These are phyloP conservation scores for Coemansia sp. DNA, from an alignment of 192 early-diverging fungal species.

Conservation along the genomic window DNA sequence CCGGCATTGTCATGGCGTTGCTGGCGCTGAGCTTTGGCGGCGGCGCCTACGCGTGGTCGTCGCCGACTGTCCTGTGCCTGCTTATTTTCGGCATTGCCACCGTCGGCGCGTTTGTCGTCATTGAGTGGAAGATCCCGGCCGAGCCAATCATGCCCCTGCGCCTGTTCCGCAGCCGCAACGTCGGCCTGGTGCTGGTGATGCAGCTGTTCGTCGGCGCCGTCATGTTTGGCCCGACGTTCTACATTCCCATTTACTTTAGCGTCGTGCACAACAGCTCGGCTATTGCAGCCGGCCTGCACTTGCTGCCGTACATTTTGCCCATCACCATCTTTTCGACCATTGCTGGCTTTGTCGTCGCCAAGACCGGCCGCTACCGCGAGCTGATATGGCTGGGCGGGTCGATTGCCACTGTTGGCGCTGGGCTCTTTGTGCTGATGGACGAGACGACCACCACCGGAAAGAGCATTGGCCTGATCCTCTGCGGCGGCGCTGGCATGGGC, in stretches of 20 bases:
- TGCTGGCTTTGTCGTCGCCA: constrained; percentile 63
- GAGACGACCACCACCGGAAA: constrained; percentile 48
- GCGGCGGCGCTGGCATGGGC: constrained; percentile 75
- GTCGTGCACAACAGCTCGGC: constrained; percentile 71
- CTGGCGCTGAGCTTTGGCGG: constrained; percentile 78
- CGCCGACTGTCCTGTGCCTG: constrained; percentile 60
- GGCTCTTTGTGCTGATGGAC: constrained; percentile 59
- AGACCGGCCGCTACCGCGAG: constrained; percentile 61
- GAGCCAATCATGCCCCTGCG: constrained; percentile 66
- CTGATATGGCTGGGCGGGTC: constrained; percentile 64
- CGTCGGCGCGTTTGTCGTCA: constrained; percentile 54
- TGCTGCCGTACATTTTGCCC: constrained; percentile 74
- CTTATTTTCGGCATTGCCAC: constrained; percentile 56
- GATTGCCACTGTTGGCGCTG: constrained; percentile 62
- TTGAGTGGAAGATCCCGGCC: constrained; percentile 57
- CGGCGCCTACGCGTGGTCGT: constrained; percentile 66
- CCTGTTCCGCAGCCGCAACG: constrained; percentile 59
- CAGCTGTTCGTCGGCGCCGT: constrained; percentile 31
- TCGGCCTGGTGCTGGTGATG: constrained; percentile 20
- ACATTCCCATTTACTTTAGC: constrained; percentile 64
- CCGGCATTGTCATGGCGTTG: constrained; percentile 63
- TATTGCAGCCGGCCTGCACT: constrained; percentile 67
- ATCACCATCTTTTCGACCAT: constrained; percentile 64
- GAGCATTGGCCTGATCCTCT: constrained; percentile 64
- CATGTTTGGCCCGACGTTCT: constrained; percentile 62